Conservation (phyloP, 306 rosid genomes). For the Pachyrhizus erosus region DNA sequence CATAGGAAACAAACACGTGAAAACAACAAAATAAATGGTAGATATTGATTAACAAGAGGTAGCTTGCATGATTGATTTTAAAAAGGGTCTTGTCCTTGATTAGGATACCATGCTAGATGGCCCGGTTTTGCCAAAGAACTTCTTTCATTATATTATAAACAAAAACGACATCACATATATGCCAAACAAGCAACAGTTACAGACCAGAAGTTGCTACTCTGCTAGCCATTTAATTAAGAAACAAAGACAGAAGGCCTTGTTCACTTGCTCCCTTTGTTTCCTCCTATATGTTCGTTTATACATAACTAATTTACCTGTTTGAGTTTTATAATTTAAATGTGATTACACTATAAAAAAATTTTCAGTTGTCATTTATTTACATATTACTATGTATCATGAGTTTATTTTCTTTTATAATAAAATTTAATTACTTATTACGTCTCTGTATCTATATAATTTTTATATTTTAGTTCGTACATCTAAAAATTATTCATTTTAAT, state of each 20-base stretch:
- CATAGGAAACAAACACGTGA: not conserved
- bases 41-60: not conserved
- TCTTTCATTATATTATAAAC: too few species aligned
- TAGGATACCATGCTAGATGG: constrained; percentile 37
- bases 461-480: too few species aligned
- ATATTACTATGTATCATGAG: too few species aligned
- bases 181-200: constrained; percentile 12
- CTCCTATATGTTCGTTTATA: not conserved
- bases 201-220: not conserved
- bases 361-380: too few species aligned
- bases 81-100: constrained; percentile 51
- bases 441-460: too few species aligned
- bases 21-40: not conserved
- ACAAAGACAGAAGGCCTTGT: constrained; percentile 21
- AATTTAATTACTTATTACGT: too few species aligned
- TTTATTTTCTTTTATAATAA: too few species aligned
- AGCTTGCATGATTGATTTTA: not conserved
- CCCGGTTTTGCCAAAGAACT: too few species aligned
- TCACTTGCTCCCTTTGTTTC: not conserved
- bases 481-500: too few species aligned
- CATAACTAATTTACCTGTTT: not conserved
- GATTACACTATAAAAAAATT: too few species aligned
- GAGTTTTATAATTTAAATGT: too few species aligned
- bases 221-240: constrained; percentile 33
- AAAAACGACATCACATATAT: not conserved